phyloP scores from a whole-genome alignment of 23 red algal species.

The Agarophyton chilense region DNA sequence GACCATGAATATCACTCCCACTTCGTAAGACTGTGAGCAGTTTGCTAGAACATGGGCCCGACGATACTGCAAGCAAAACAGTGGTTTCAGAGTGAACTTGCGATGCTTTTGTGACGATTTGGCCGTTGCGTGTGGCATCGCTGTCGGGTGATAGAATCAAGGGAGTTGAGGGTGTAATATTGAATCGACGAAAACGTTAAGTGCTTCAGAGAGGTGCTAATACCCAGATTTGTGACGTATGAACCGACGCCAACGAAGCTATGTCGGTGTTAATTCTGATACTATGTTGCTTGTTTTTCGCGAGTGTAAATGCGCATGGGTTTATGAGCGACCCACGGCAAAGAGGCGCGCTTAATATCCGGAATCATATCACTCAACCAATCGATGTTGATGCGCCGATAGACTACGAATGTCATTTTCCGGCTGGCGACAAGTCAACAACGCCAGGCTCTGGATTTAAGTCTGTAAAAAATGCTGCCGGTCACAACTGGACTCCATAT shows the following conservation, averaged over 20 bases:
- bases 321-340: not conserved
- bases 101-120: not conserved
- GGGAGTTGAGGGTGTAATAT: not conserved
- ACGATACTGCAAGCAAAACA: not conserved
- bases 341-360: not conserved
- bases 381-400: conserved; percentile 7
- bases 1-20: not conserved
- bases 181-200: conserved; percentile 5
- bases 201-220: not conserved
- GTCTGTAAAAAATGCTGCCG: conserved; percentile 30
- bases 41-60: not conserved
- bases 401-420: conserved; percentile 54
- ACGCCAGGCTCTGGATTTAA: conserved; percentile 37
- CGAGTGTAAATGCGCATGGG: not conserved
- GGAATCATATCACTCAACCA: conserved; percentile 18
- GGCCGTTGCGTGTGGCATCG: not conserved
- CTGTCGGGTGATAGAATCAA: not conserved
- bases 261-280: not conserved
- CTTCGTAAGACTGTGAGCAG: not conserved
- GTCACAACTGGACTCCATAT: conserved; percentile 54
- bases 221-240: not conserved
- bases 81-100: not conserved
- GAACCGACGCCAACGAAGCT: not conserved
- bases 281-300: not conserved
- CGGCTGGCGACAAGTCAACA: conserved; percentile 46